Percentiles rank a stretch among this genome's conserved stretches.
These are phyloP conservation scores for Adansonia grandidieri DNA, from an alignment of 441 rosid genomes.

Conservation along the genomic window DNA sequence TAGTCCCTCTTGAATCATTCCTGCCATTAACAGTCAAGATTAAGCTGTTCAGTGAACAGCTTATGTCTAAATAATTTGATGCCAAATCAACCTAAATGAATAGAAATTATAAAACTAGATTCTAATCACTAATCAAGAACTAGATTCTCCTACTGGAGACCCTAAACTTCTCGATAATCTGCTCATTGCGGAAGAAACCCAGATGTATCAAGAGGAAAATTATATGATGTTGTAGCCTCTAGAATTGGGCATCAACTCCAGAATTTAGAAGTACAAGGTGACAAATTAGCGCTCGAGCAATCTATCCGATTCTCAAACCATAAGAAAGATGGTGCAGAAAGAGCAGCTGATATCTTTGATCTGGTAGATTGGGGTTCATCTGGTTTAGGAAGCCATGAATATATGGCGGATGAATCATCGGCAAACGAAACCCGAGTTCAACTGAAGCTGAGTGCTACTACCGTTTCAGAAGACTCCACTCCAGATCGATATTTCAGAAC, in stretches of 20 bases:
- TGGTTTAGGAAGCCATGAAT: slow-evolving; percentile 42
- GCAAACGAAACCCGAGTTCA: slow-evolving; percentile 18
- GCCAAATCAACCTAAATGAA: slow-evolving; percentile 3
- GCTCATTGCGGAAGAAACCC: slow-evolving; percentile 46
- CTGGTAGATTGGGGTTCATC: slow-evolving; percentile 61
- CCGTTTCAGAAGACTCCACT: slow-evolving; percentile 13
- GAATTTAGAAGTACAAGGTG: slow-evolving; percentile 64
- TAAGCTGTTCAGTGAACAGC: slow-evolving; percentile 21
- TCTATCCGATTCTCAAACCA: slow-evolving; percentile 27
- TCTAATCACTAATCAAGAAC: too few relatives aligned
- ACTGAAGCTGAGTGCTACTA: background rate
- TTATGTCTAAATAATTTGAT: slow-evolving; percentile 7
- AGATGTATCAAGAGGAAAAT: slow-evolving; percentile 57
- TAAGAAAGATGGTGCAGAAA: slow-evolving; percentile 29
- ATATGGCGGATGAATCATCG: slow-evolving; percentile 28
- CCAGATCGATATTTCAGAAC: slow-evolving; percentile 33
- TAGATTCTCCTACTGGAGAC: too few relatives aligned
- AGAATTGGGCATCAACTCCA: slow-evolving; percentile 64
- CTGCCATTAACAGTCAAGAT: slow-evolving; percentile 35
- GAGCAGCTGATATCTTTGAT: slow-evolving; percentile 50
- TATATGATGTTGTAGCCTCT: slow-evolving; percentile 81
- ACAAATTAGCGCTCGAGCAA: slow-evolving; percentile 59
- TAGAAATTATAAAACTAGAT: background rate
- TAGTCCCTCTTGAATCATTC: slow-evolving; percentile 63
- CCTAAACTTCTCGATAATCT: slow-evolving; percentile 61